A percentile compares a stretch with the other conserved stretches of the same genome.
phyloP scores from a whole-genome alignment of 345 rosid species.

The Populus tremula region DNA sequence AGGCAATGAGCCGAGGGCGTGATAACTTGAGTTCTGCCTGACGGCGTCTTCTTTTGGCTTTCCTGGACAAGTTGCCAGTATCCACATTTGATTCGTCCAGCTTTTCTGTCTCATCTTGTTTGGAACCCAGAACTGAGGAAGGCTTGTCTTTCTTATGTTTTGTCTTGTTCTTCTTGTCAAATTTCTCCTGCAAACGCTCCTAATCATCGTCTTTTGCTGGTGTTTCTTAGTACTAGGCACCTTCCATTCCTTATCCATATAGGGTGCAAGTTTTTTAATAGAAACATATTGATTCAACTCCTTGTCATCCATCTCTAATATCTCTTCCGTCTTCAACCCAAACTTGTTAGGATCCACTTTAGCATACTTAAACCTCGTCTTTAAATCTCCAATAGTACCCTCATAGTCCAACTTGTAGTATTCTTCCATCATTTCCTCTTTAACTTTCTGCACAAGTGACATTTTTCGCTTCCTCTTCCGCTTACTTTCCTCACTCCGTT shows the following conservation, averaged over 20 bases:
- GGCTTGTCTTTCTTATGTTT: constrained; percentile 23
- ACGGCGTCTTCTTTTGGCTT: constrained; percentile 60
- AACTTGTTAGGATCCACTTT: constrained; percentile 63
- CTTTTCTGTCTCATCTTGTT: constrained; percentile 23
- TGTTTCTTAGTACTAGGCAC: constrained; percentile 46
- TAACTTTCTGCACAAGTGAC: constrained; percentile 60
- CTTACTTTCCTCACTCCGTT: constrained; percentile 42
- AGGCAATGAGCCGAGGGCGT: constrained; percentile 56
- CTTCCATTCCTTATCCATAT: constrained; percentile 74
- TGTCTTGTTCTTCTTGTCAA: constrained; percentile 43
- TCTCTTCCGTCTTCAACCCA: constrained; percentile 57
- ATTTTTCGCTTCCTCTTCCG: constrained; percentile 65
- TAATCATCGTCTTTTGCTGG: constrained; percentile 48
- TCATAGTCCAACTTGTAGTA: constrained; percentile 89
- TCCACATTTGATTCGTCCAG: constrained; percentile 27
- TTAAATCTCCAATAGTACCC: constrained; percentile 78
- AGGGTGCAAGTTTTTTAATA: constrained; percentile 78
- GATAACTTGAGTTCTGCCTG: constrained; percentile 53
- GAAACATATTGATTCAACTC: constrained; percentile 88
- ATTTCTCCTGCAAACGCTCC: constrained; percentile 37
- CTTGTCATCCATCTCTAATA: constrained; percentile 55
- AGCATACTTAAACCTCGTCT: constrained; percentile 85
- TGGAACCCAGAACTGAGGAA: constrained; percentile 11
- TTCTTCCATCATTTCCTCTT: constrained; percentile 81
- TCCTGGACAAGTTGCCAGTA: constrained; percentile 38